These are phyloP conservation scores for Psilocybe cyanescens DNA, from an alignment of 768 basidiomycete species.

Conservation along the genomic window DNA sequence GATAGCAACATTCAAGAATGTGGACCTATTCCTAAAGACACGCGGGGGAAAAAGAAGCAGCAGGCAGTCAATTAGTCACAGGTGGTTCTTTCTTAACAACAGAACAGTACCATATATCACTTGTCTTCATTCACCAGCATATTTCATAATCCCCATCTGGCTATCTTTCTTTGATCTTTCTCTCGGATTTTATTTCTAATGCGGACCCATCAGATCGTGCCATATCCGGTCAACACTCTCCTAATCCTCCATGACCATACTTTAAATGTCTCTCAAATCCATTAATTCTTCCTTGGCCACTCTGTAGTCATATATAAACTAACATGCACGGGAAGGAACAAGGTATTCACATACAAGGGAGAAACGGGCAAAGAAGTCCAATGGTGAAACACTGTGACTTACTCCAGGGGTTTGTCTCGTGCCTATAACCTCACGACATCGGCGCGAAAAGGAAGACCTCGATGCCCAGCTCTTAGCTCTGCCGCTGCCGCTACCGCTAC, in stretches of 20 bases:
- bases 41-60: conserved; percentile 5
- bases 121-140: conserved; percentile 2
- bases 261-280: no score
- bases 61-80: background rate
- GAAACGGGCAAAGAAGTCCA: background rate
- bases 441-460: no score
- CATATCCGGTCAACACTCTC: no score
- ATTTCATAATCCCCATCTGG: conserved; percentile 7
- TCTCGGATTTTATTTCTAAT: background rate
- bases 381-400: background rate
- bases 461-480: no score
- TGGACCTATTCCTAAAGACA: background rate
- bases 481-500: no score
- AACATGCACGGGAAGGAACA: background rate
- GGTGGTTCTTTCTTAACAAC: background rate
- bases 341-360: background rate
- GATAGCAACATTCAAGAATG: conserved; percentile 1
- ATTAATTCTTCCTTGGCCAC: no score
- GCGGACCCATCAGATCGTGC: no score
- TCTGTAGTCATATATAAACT: background rate
- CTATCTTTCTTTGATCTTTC: background rate
- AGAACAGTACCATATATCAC: background rate
- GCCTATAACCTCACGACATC: no score
- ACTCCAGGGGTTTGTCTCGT: background rate
- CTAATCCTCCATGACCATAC: no score